Conservation (phyloP, 345 rosid genomes). For the Luvunga scandens region DNA sequence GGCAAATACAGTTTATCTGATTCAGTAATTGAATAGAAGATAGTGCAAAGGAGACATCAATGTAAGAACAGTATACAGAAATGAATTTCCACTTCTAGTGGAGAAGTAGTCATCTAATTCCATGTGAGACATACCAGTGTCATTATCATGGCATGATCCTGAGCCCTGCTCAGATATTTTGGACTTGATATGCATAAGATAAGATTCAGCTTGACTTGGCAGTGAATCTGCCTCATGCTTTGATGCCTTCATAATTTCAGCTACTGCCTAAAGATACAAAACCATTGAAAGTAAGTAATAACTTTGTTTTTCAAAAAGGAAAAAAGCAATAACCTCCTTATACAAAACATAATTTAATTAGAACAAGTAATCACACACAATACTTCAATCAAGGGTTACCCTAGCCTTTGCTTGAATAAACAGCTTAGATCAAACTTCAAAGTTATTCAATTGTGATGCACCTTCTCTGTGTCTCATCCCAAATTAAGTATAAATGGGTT, state of each 20-base stretch:
- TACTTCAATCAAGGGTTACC: too few relatives aligned
- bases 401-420: too few relatives aligned
- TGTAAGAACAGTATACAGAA: neutral
- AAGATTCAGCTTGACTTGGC: conserved; percentile 52
- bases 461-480: too few relatives aligned
- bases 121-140: conserved; percentile 5
- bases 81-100: neutral
- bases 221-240: conserved; percentile 66
- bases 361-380: neutral
- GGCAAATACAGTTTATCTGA: neutral
- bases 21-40: neutral
- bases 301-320: neutral
- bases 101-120: conserved; percentile 30
- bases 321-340: too few relatives aligned
- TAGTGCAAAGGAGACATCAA: neutral
- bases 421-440: too few relatives aligned
- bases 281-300: neutral
- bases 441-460: too few relatives aligned
- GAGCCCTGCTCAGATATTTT: conserved; percentile 36
- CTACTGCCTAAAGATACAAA: conserved; percentile 58
- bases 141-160: conserved; percentile 23
- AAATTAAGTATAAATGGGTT: too few relatives aligned
- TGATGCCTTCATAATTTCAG: conserved; percentile 70
- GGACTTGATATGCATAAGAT: conserved; percentile 40
- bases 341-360: too few relatives aligned